Conservation (phyloP, 129 eudicot species). For the Artemisia annua region DNA sequence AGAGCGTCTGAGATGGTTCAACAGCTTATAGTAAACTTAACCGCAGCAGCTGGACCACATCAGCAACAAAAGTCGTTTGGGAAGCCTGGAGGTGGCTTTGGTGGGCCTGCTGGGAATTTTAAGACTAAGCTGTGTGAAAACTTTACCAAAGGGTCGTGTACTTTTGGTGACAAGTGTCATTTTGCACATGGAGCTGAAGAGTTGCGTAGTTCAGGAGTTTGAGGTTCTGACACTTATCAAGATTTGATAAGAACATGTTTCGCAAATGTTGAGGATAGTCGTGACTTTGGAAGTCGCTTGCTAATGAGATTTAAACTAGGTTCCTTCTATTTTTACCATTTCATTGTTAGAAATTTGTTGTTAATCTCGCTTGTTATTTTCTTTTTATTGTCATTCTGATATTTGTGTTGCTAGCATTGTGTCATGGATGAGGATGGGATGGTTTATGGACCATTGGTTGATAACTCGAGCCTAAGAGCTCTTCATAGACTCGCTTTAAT, state of each 20-base stretch:
- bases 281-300: conserved; percentile 4
- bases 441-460: neutral
- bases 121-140: conserved; percentile 90
- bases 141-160: conserved; percentile 76
- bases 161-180: conserved; percentile 92
- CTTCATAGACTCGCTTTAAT: no score
- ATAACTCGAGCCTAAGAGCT: no score
- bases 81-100: conserved; percentile 25
- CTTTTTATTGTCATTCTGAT: neutral
- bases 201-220: conserved; percentile 56
- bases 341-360: conserved; percentile 30
- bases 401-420: conserved; percentile 1
- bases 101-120: conserved; percentile 44
- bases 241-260: conserved; percentile 27
- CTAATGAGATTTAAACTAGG: conserved; percentile 17
- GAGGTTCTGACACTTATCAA: conserved; percentile 9
- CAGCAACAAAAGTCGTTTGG: conserved; percentile 39
- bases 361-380: neutral
- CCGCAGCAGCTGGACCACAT: conserved; percentile 46
- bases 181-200: conserved; percentile 91
- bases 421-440: neutral
- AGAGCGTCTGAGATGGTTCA: conserved; percentile 81
- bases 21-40: conserved; percentile 62
- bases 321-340: neutral
- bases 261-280: conserved; percentile 31